Percentiles rank a stretch among this genome's conserved stretches.
Conservation (phyloP, 768 basidiomycete species). For the Tricholoma terreum region DNA sequence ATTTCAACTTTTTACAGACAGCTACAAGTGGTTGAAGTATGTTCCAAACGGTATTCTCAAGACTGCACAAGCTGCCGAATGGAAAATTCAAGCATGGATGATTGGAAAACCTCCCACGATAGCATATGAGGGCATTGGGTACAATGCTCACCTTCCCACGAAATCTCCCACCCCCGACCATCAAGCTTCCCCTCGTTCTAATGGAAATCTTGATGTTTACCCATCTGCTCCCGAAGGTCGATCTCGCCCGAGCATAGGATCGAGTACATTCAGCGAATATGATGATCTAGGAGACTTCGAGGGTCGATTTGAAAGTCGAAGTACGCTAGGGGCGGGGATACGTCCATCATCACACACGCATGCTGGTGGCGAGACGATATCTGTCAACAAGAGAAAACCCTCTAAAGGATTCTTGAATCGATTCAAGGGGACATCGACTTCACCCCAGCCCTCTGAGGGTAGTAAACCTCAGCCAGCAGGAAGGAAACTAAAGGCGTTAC, state of each 20-base stretch:
- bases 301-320: slow-evolving; percentile 79
- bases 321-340: slow-evolving; percentile 54
- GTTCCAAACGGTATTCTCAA: slow-evolving; percentile 90
- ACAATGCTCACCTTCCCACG: slow-evolving; percentile 44
- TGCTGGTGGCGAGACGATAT: slow-evolving; percentile 30
- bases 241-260: slow-evolving; percentile 69
- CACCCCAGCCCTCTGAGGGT: slow-evolving; percentile 43
- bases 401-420: slow-evolving; percentile 68
- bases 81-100: slow-evolving; percentile 97
- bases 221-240: slow-evolving; percentile 34
- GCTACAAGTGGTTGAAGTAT: slow-evolving; percentile 96
- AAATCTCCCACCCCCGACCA: slow-evolving; percentile 17
- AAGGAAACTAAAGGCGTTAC: slow-evolving; percentile 67
- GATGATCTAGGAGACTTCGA: slow-evolving; percentile 87
- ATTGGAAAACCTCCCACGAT: slow-evolving; percentile 91
- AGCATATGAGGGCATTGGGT: slow-evolving; percentile 84
- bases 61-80: slow-evolving; percentile 95
- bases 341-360: slow-evolving; percentile 19
- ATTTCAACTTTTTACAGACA: slow-evolving; percentile 40
- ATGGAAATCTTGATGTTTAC: slow-evolving; percentile 28
- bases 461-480: slow-evolving; percentile 36
- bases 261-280: slow-evolving; percentile 78
- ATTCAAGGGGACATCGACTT: slow-evolving; percentile 47
- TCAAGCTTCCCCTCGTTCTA: slow-evolving; percentile 27
- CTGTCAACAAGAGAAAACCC: slow-evolving; percentile 48